Base-by-base conservation (phyloP, 495 filamentous ascomycete species). In the Elasticomyces elasticus region DNA sequence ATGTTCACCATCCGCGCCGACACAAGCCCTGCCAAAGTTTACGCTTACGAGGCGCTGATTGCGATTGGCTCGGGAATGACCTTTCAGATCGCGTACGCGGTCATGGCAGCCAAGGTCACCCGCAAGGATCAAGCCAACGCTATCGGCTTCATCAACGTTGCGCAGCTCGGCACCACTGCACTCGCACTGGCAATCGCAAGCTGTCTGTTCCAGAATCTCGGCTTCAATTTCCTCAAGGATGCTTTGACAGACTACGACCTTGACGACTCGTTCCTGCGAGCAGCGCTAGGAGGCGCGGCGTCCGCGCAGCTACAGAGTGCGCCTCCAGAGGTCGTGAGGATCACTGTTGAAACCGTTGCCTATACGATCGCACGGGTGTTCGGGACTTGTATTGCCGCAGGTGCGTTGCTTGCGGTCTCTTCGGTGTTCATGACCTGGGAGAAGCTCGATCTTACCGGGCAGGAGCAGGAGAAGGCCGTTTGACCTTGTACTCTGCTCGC, bases 11-110 rank as follows among this genome's bases (percentile, higher is more conserved):
- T 54, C 28, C 24, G 45, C 4, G 27, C 26, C 5, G 19, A 25
- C 15, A 62, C 59, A 13, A 37, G 47, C 20, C 38, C 23, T 9
- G 53, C 24, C 5, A 47, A 30, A 6, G 37, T 65, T 0, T 65
- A 65, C 49, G 63, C 60, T 1, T 65, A 55, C 44, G 51, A 48
- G 12, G 41, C 61, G 12, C 42, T 63, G 2, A 43, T 62, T 19
- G 60, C 53, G 0, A 20, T 55, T 7, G 62, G 63, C 12, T 40
- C 60, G 2, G 63, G 60, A 13, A 47, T 47, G 6, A 47, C 44
- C 6, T 47, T 47, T 23, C 44, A 47, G 22, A 47, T 24, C 20
- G 44, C 7, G 7, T 43, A 43, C 17, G 20, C 12, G 6, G 40
- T 43, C 17, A 19, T 19, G 20, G 40, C 40, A 6, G 40, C 40